Evolutionary conservation across 2,329 filamentous ascomycete genomes (phyloP), one percentile per base, ranked within the genome.

Genomic region (Tolypocladium pustulatum): DNA sequence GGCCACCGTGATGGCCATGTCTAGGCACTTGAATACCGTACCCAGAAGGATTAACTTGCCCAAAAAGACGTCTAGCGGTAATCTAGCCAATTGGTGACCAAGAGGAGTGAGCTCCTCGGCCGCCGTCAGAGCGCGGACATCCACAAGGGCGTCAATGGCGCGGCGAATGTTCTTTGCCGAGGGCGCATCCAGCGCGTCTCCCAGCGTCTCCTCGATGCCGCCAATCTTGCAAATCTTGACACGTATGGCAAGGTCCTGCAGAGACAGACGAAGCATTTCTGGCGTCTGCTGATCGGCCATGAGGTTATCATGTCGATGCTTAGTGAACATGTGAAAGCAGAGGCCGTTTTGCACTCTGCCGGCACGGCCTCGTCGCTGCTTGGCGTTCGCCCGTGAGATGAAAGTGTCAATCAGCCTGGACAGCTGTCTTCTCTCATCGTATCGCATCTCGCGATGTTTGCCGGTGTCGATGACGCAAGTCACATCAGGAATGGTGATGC

Each of bases 161-260:
- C 93, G 85, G 30, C 91, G 87, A 54, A 99, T 95, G 65, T 97
- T 99, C 75, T 93, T 96, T 0, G 89, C 81, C 0, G 89, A 92
- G 0, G 94, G 94, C 0, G 93, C 88, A 69, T 99, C 94, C 20
- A 99, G 79, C 4, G 94, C 94, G 71, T 92, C 86, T 27, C 88
- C 83, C 12, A 99, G 79, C 0, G 92, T 97, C 65, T 93, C 85
- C 69, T 97, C 93, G 57, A 97, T 96, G 46, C 90, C 88, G 13
- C 94, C 94, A 51, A 99, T 83, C 68, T 95, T 96, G 78, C 93
- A 99, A 53, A 97, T 96, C 75, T 99, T 99, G 64, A 97, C 92
- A 10, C 94, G 86, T 70, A 99, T 92, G 6, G 96, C 91, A 13
- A 99, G 79, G 68, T 99, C 94, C 72, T 99, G 94, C 13, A 99